Base-by-base conservation (phyloP, 2,329 filamentous ascomycete genomes). In the Arachnomyces sp. region DNA sequence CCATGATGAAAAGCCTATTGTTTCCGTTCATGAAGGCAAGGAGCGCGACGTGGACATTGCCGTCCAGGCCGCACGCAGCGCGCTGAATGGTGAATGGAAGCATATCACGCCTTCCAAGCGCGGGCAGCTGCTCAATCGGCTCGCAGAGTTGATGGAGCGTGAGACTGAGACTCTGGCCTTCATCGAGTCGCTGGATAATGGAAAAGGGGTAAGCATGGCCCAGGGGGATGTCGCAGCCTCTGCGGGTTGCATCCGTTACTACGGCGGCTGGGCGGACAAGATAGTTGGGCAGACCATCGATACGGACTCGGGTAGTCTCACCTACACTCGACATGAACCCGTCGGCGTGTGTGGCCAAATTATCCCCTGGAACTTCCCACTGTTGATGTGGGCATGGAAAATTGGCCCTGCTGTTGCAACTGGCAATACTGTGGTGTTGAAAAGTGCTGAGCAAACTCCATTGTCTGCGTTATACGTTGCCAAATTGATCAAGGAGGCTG, bases 251-350 rank as follows among this genome's bases (percentile, higher is more conserved):
- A 65, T 95, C 57, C 79, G 88, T 68, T 95, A 89, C 73, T 92
- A 90, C 56, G 86, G 77, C 61, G 87, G 87, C 49, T 94, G 85
- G 83, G 93, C 73, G 87, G 93, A 94, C 75, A 94, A 94, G 82
- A 85, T 93, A 54, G 74, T 82, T 69, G 87, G 87, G 67, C 87
- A 89, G 75, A 86, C 86, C 46, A 79, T 92, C 50, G 85, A 93
- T 55, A 84, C 86, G 52, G 71, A 75, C 55, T 75, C 78, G 43
- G 83, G 87, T 53, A 86, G 80, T 63, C 86, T 93, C 73, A 82
- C 85, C 73, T 93, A 92, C 73, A 88, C 85, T 52, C 74, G 76
- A 60, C 78, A 80, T 52, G 86, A 94, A 75, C 84, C 87, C 29
- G 67, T 80, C 48, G 84, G 84, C 67, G 83, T 88, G 48, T 92